Percentiles rank a stretch among this genome's conserved stretches.
Conservation (phyloP, 768 basidiomycete genomes). For the Daedaleopsis nitida region DNA sequence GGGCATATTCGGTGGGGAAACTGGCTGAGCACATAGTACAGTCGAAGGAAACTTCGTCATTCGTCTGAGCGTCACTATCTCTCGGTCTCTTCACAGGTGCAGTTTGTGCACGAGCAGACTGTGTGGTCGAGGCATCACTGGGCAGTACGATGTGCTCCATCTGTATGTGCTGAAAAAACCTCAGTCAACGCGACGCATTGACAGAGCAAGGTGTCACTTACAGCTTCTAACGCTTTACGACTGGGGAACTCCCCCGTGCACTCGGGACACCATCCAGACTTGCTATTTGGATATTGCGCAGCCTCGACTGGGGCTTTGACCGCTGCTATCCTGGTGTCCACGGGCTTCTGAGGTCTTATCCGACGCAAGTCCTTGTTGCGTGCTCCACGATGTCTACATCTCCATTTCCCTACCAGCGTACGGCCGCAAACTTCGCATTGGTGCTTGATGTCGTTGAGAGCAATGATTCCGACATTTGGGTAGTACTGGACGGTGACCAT, state of each 20-base stretch:
- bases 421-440: not conserved
- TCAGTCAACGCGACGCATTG: not conserved
- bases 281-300: not conserved
- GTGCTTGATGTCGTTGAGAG: not conserved
- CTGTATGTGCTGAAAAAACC: not conserved
- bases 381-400: not conserved
- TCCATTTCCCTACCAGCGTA: not conserved
- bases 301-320: not conserved
- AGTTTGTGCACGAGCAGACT: no score
- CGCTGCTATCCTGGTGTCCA: not conserved
- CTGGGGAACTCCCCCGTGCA: not conserved
- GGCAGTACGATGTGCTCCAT: not conserved
- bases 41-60: no score
- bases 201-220: not conserved
- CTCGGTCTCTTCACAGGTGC: no score
- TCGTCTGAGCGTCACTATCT: no score
- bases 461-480: not conserved
- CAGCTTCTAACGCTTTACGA: not conserved
- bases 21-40: no score
- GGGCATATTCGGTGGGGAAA: not conserved
- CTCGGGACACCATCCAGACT: not conserved
- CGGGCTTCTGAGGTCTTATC: not conserved
- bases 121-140: no score
- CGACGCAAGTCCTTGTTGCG: not conserved
- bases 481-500: not conserved